Conservation (phyloP, 2,329 filamentous ascomycete genomes). For the Metarhizium sp. region DNA sequence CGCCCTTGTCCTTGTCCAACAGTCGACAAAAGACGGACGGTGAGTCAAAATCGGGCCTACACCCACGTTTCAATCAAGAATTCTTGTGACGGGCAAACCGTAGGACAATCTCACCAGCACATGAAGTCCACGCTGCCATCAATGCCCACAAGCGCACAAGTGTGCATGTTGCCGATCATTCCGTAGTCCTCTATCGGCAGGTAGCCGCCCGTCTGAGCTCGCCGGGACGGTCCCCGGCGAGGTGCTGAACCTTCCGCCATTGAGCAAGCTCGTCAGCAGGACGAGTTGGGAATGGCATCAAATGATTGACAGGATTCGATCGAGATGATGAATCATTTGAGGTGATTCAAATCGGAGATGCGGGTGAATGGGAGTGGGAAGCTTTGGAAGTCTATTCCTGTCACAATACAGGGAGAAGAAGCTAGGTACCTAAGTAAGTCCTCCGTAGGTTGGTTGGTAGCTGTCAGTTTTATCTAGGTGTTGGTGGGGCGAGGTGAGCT, state of each 20-base stretch:
- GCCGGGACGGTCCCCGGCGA: slow-evolving; percentile 21
- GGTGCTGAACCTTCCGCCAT: slow-evolving; percentile 25
- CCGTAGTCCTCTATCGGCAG: slow-evolving; percentile 68
- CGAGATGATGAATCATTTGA: background rate
- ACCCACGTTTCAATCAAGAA: background rate
- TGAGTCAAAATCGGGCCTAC: slow-evolving; percentile 69
- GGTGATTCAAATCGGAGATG: background rate
- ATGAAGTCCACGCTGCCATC: slow-evolving; percentile 68
- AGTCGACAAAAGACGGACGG: slow-evolving; percentile 67
- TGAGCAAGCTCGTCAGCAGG: background rate
- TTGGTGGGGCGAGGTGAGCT: background rate
- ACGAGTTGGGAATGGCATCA: background rate
- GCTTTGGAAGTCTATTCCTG: background rate
- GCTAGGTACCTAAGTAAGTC: background rate
- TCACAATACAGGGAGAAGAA: background rate
- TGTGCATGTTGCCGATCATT: slow-evolving; percentile 73
- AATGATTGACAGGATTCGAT: background rate
- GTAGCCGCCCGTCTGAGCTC: slow-evolving; percentile 35
- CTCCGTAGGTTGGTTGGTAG: background rate
- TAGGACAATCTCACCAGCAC: slow-evolving; percentile 50
- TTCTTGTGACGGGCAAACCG: background rate
- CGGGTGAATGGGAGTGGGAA: background rate
- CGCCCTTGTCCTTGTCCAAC: slow-evolving; percentile 65
- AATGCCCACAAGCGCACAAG: slow-evolving; percentile 65
- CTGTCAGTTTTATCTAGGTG: background rate